phyloP scores from a whole-genome alignment of 2,329 filamentous ascomycete genomes.

The Colletotrichum salicis region DNA sequence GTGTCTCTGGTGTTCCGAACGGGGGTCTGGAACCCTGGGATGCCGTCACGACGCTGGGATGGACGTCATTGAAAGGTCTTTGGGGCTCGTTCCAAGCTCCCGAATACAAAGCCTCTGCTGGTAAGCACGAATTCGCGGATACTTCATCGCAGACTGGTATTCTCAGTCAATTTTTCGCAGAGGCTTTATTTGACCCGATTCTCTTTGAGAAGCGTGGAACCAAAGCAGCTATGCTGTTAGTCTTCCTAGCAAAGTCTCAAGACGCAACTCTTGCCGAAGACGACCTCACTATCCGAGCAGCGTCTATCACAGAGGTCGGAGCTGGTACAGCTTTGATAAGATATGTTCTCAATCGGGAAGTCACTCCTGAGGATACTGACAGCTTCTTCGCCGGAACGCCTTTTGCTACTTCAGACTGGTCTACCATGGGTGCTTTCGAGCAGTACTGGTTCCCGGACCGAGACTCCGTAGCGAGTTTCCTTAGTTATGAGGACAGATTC shows the following conservation, averaged over 20 bases:
- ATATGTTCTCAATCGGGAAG: background rate
- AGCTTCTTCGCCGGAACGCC: constrained; percentile 11
- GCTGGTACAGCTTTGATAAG: background rate
- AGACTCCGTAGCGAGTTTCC: background rate
- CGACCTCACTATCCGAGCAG: background rate
- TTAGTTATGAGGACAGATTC: background rate
- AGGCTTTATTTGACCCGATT: background rate
- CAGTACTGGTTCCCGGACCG: constrained; percentile 13
- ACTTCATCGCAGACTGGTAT: background rate
- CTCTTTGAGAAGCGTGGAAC: background rate
- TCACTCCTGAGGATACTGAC: background rate
- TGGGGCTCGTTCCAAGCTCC: constrained; percentile 1
- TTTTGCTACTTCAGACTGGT: background rate
- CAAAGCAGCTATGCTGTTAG: background rate
- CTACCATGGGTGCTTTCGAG: background rate
- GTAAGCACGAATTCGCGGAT: constrained; percentile 1
- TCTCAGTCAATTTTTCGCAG: background rate
- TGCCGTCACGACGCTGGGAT: constrained; percentile 7
- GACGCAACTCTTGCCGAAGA: background rate
- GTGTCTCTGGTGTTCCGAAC: background rate
- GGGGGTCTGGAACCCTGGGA: background rate
- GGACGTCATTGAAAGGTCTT: background rate
- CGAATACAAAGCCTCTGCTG: constrained; percentile 7
- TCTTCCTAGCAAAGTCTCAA: background rate
- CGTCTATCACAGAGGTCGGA: background rate